A percentile compares a stretch with the other conserved stretches of the same genome.
Conservation (phyloP, 306 rosid species). For the Prunus padus region DNA sequence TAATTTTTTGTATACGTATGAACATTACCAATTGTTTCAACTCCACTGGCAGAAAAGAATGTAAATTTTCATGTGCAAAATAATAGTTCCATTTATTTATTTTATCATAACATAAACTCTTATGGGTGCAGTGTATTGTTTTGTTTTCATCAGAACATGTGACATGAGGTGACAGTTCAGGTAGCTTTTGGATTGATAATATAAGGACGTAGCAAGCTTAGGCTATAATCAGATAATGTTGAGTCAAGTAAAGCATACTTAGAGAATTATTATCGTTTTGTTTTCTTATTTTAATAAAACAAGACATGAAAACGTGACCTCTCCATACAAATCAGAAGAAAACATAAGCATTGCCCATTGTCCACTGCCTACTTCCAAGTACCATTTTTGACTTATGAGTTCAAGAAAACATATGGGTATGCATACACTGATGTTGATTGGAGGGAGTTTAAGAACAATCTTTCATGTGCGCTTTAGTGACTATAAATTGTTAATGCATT, state of each 20-base stretch:
- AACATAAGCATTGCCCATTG: no score
- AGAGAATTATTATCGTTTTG: not conserved
- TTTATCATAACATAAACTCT: no score
- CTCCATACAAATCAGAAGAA: not conserved
- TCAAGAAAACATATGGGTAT: not conserved
- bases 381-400: not conserved
- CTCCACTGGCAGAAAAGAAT: no score
- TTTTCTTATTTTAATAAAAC: not conserved
- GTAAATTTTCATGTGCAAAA: not conserved
- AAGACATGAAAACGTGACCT: not conserved
- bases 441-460: no score
- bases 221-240: not conserved
- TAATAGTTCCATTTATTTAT: no score
- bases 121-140: not conserved
- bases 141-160: not conserved
- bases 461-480: rapidly evolving
- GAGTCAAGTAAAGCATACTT: not conserved
- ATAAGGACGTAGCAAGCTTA: not conserved
- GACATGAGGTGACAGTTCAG: not conserved
- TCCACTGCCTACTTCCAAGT: not conserved
- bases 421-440: not conserved
- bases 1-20: no score
- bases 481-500: no score
- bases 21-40: no score
- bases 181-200: not conserved